Base-by-base conservation (phyloP, 768 basidiomycete species). In the Tylopilus subfusipes region DNA sequence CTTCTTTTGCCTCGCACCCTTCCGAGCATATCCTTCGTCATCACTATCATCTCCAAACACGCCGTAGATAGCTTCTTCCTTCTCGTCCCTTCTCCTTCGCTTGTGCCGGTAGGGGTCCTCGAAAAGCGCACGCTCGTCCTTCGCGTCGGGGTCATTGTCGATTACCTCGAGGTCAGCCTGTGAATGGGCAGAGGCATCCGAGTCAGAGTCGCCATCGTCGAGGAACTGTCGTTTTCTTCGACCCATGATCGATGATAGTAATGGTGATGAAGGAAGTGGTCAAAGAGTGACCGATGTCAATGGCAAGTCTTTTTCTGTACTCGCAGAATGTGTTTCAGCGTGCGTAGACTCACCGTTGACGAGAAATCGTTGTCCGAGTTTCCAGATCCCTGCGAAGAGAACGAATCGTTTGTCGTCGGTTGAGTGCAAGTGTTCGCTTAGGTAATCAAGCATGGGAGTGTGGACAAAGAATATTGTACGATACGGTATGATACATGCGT, bases 51-150 rank as follows among this genome's bases (percentile, higher is more conserved):
- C 82, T 2, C 74, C 87, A 70, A 89, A 91, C 0, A 88, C 73
- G 5, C 90, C 90, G 62, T 90, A 90, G n/a, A 83, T 70, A 2
- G 83, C 83, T 55, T 86, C 85, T 51, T 93, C 88, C 64, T 85
- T 86, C 24, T 76, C 83, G 53, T 82, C 77, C 68, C 72, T 83
- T 56, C 83, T 76, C 56, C 84, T 78, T 52, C 83, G 80, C 66
- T 90, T 92, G 62, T 79, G 75, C 58, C 81, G 74, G 72, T 91
- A 91, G 4, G 90, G 89, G 57, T 90, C 81, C 63, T 85, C 79
- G 68, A 90, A 90, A 9, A 90, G 80, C 31, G 80, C 81, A 11
- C 85, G 86, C 66, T 92, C 91, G 31, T 82, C 92, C 31, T 82
- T 78, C 13, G 76, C 76, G 64, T 88, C 86, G 4, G 82, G 80